phyloP scores from a whole-genome alignment of 129 eudicot species.

The Gnaphalium uliginosum region DNA sequence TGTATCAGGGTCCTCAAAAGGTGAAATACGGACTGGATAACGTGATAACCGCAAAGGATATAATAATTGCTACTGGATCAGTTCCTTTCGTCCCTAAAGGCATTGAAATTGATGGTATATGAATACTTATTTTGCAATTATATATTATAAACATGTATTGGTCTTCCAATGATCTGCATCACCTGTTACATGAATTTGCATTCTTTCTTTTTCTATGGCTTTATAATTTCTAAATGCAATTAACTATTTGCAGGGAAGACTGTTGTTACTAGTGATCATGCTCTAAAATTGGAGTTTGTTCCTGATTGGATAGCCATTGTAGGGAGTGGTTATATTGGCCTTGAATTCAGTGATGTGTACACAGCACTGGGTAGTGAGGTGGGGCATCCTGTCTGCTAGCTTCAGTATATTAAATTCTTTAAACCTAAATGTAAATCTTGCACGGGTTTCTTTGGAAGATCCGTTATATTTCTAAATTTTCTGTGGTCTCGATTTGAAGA shows the following conservation, averaged over 20 bases:
- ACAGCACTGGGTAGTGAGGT: conserved; percentile 99
- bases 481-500: not conserved
- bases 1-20: conserved; percentile 82
- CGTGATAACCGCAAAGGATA: conserved; percentile 71
- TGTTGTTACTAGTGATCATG: conserved; percentile 93
- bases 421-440: not conserved
- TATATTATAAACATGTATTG: not conserved
- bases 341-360: conserved; percentile 94
- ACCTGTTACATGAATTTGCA: conserved; percentile 16
- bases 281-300: conserved; percentile 67
- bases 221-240: conserved; percentile 3
- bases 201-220: not conserved
- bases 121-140: not conserved
- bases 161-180: not conserved
- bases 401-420: conserved; percentile 17
- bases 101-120: conserved; percentile 88
- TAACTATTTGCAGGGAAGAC: conserved; percentile 64
- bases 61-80: conserved; percentile 96
- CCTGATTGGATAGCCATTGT: conserved; percentile 85
- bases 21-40: conserved; percentile 67
- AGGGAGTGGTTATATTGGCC: conserved; percentile 84
- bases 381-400: conserved; percentile 13
- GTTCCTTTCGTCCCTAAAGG: conserved; percentile 89
- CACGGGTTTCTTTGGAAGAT: not conserved
- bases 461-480: not conserved